These are phyloP conservation scores for Juglanconis juglandina DNA, from an alignment of 2,329 filamentous ascomycete species.

Conservation along the genomic window DNA sequence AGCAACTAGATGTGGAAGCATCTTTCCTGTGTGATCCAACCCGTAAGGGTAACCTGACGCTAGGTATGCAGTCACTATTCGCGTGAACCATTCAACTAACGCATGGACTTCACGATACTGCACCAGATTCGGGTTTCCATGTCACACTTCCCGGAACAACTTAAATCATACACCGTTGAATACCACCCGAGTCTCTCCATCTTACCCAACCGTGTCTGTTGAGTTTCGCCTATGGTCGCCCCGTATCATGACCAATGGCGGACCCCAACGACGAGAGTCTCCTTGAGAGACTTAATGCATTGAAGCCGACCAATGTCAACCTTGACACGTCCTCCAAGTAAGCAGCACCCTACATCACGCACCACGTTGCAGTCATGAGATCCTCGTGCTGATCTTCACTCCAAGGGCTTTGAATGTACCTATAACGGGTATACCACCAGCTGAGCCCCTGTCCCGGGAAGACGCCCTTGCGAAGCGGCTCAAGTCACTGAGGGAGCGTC, in stretches of 20 bases:
- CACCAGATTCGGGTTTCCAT: neutral
- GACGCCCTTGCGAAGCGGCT: conserved; percentile 51
- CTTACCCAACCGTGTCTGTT: neutral
- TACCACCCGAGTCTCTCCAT: neutral
- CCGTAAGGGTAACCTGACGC: no score
- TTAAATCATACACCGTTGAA: no score
- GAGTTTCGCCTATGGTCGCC: no score
- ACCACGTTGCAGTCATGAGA: neutral
- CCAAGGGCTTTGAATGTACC: conserved; percentile 24
- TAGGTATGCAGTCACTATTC: no score
- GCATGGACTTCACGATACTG: neutral
- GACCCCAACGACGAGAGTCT: conserved; percentile 40
- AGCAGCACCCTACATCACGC: conserved; percentile 19
- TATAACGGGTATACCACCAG: conserved; percentile 38
- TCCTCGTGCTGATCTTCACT: conserved; percentile 8
- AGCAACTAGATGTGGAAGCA: no score
- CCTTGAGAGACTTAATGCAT: conserved; percentile 52
- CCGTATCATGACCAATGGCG: conserved; percentile 8
- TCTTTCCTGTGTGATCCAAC: no score
- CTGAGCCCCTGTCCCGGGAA: conserved; percentile 42
- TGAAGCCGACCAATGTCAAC: conserved; percentile 39
- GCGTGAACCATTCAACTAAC: neutral
- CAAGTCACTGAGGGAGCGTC: conserved; percentile 45
- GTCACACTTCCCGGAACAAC: neutral
- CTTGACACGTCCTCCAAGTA: conserved; percentile 39